Evolutionary conservation across 257 asterid species (phyloP).

Genomic region (Przewalskia tangutica): DNA sequence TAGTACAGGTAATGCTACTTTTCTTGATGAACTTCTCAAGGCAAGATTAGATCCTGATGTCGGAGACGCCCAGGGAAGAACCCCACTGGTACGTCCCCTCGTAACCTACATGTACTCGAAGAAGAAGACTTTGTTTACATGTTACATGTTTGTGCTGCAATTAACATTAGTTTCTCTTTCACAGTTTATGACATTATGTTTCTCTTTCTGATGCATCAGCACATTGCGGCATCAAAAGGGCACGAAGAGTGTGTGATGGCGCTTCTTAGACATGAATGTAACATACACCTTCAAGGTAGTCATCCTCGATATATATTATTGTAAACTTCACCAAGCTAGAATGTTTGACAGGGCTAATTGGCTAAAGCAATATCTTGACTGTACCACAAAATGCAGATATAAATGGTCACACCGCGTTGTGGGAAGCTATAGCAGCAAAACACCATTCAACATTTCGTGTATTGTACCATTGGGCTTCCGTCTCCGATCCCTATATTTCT

Average conservation of each 20-base stretch:
- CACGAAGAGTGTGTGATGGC: conserved; percentile 77
- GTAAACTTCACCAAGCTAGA: not conserved
- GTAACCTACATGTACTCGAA: not conserved
- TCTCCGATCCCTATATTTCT: conserved; percentile 60
- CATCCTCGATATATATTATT: not conserved
- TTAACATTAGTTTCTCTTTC: not conserved
- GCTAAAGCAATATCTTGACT: not conserved
- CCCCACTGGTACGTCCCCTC: conserved; percentile 55
- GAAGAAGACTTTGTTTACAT: not conserved
- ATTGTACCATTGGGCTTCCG: conserved; percentile 73
- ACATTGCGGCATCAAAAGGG: conserved; percentile 78
- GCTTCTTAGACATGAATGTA: conserved; percentile 80
- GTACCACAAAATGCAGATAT: conserved; percentile 29
- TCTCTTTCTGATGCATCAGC: conserved; percentile 31
- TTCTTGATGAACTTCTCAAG: conserved; percentile 78
- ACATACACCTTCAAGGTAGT: conserved; percentile 61
- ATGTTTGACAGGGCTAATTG: not conserved
- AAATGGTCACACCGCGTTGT: conserved; percentile 71
- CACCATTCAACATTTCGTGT: conserved; percentile 65
- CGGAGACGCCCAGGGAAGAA: conserved; percentile 68
- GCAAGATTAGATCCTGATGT: conserved; percentile 80
- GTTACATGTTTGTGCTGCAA: not conserved
- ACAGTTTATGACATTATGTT: not conserved
- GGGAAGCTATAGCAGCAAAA: conserved; percentile 71
- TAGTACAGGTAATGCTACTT: conserved; percentile 76